Evolutionary conservation across 306 rosid species (phyloP), one percentile per base, ranked within the genome.

Genomic region (Cyclanthera cordifolia): DNA sequence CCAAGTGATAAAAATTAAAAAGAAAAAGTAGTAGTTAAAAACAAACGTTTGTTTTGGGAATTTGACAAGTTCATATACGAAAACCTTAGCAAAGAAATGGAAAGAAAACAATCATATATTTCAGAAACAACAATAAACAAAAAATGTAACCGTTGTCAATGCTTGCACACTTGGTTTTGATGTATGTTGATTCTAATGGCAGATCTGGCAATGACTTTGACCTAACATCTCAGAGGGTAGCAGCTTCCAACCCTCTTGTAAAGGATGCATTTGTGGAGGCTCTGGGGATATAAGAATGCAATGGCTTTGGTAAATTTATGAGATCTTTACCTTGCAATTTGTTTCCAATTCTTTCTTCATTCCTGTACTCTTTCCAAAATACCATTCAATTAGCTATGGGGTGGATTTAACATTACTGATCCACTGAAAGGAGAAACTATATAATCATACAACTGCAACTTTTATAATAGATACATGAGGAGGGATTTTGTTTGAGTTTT

Each of bases 201-300:
- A 93, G 99, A 76, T 87, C 94, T 61, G 99, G 99, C 59, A 80
- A 82, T 72, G 95, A 83, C n/a, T 86, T 93, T 81, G 91, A 85
- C 83, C 76, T 93, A 73, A 83, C 95, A 74, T 52, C 95, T 60
- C 95, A 72, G 77, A 83, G 95, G 72, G 90, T 87, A 19, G 96
- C 95, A 60, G 95, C 99, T 74, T 93, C 99, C 47, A 93, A 89
- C 77, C 88, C 90, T 74, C 78, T 46, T 68, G 76, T 93, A 34
- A 93, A 85, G 87, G 85, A 85, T 78, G 89, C 85, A 65, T 76
- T 93, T 72, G 85, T 93, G 24, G 88, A 81, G 70, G 86, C 72
- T 58, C 76, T 93, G 76, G 76, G 49, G 71, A 77, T 83, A 67
- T 61, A 71, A 70, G 75, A 54, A 47, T 20, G 52, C 14, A 6